Evolutionary conservation across 192 early-diverging fungal genomes (phyloP), one percentile per base, ranked within the genome.

Genomic region (Oehlia diaphana): DNA sequence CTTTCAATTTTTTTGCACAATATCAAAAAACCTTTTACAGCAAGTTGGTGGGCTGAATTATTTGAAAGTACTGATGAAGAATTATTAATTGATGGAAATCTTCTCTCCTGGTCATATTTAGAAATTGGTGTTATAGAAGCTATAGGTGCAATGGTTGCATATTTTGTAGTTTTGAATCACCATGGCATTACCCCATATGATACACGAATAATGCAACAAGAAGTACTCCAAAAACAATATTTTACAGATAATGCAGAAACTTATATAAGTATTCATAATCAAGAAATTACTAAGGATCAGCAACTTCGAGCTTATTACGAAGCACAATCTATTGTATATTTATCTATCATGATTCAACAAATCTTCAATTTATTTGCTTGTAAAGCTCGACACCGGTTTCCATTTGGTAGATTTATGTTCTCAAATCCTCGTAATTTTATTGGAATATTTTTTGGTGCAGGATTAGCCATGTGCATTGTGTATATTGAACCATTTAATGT

Each of bases 341-440:
- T 94, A 12, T 87, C 88, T 35, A 87, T 99, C 23, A 87, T 96
- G 88, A 91, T 96, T 82, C 87, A 91, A 86, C 97, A 99, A 82
- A 91, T 94, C 76, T 97, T 96, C 89, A 99, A 99, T 87, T 81
- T 96, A 88, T 98, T 99, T 82, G 93, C 94, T 28, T 94, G 92
- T 87, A 99, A 98, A 89, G 91, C 92, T 62, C 83, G 92, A 16
- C 86, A 92, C 72, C 84, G 88, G 7, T 76, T 95, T 74, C 95
- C 95, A n/a, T 92, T 96, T 79, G 93, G 94, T 9, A 84, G 80
- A 78, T 92, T 93, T 83, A 93, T 95, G 88, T 93, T 96, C 84
- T 83, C 89, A 44, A 99, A 99, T 89, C 78, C 77, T 26, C 81
- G 83, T 28, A 91, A 89, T 19, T 97, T 95, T 82, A 61, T 87